Conservation (phyloP, 2,329 filamentous ascomycete species). For the Raffaelea albimanens region DNA sequence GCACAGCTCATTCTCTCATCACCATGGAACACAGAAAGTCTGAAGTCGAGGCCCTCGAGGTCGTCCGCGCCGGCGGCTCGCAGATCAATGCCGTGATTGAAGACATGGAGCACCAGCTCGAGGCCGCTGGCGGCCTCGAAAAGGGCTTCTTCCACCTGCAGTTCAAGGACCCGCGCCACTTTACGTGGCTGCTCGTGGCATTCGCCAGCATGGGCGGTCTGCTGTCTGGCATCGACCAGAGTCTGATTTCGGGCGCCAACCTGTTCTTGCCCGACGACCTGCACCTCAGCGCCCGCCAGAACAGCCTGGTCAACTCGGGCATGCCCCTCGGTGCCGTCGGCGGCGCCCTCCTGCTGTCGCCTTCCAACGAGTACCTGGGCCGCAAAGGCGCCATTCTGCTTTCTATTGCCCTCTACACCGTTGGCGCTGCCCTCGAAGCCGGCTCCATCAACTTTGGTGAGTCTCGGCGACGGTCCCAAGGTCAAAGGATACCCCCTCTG, state of each 20-base stretch:
- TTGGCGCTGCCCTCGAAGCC: slow-evolving; percentile 59
- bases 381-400: slow-evolving; percentile 54
- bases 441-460: slow-evolving; percentile 54
- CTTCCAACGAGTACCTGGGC: slow-evolving; percentile 58
- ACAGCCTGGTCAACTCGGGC: slow-evolving; percentile 58
- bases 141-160: slow-evolving; percentile 25
- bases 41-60: slow-evolving; percentile 2
- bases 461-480: not conserved
- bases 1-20: not conserved
- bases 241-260: slow-evolving; percentile 62
- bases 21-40: not conserved
- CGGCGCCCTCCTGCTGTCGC: slow-evolving; percentile 57
- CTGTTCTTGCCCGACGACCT: slow-evolving; percentile 54
- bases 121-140: slow-evolving; percentile 20
- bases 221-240: slow-evolving; percentile 64
- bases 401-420: slow-evolving; percentile 58
- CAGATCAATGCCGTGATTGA: slow-evolving; percentile 4
- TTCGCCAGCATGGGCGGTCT: slow-evolving; percentile 71
- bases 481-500: not conserved
- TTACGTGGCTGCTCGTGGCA: slow-evolving; percentile 55
- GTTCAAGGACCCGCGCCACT: slow-evolving; percentile 33
- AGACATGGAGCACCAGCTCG: slow-evolving; percentile 5
- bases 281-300: slow-evolving; percentile 42
- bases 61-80: not conserved
- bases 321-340: slow-evolving; percentile 65